Percentiles rank a stretch among this genome's conserved stretches.
phyloP scores from a whole-genome alignment of 495 filamentous ascomycete genomes.

The Talaromyces liani region DNA sequence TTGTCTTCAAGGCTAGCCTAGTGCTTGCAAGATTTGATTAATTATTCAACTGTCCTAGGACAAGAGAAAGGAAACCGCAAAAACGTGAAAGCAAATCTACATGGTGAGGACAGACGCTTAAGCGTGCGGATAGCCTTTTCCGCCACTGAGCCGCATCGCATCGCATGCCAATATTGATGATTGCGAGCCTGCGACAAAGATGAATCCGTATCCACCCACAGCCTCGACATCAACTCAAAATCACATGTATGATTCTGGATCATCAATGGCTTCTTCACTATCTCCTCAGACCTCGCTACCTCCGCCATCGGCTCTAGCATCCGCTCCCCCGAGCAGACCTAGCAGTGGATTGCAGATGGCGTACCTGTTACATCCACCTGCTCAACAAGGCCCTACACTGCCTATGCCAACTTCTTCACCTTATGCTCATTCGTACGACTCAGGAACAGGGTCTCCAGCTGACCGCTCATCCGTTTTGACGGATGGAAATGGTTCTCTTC shows the following conservation, averaged over 20 bases:
- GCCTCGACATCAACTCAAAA: neutral
- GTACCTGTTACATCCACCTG: constrained; percentile 35
- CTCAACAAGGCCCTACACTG: constrained; percentile 18
- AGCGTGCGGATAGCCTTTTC: neutral
- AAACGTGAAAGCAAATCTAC: neutral
- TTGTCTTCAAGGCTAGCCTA: neutral
- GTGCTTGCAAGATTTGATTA: neutral
- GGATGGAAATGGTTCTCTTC: constrained; percentile 30
- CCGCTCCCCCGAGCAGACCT: constrained; percentile 38
- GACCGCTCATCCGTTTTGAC: constrained; percentile 25
- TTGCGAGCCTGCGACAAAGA: constrained; percentile 1
- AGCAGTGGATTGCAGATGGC: constrained; percentile 38
- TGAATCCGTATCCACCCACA: constrained; percentile 5
- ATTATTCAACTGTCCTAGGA: neutral
- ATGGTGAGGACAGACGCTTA: neutral
- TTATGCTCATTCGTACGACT: constrained; percentile 36
- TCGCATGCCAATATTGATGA: neutral
- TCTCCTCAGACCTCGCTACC: constrained; percentile 21
- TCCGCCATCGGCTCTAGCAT: constrained; percentile 26
- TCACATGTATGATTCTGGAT: constrained; percentile 2
- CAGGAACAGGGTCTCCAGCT: constrained; percentile 34
- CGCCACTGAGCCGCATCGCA: neutral
- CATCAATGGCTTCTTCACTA: constrained; percentile 27
- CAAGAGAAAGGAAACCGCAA: neutral
- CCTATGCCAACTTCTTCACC: constrained; percentile 23